Conservation (phyloP, 306 rosid species). For the Phaseolus lunatus region DNA sequence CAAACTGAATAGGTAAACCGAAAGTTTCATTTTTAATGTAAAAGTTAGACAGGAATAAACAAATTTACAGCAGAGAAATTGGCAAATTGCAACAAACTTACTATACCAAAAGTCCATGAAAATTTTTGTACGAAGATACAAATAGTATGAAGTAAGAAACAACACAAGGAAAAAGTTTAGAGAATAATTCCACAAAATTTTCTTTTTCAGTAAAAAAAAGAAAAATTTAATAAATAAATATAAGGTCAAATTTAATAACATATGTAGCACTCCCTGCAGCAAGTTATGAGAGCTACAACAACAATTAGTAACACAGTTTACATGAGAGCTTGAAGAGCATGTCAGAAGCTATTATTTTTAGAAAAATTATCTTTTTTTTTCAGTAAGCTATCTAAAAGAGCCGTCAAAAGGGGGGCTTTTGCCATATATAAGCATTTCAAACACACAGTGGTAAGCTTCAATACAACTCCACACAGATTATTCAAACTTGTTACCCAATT, state of each 20-base stretch:
- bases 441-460: background rate
- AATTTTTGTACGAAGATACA: too few species aligned
- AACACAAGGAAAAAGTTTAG: conserved; percentile 12
- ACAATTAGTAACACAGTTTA: conserved; percentile 18
- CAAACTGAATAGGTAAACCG: too few species aligned
- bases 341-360: background rate
- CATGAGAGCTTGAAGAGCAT: background rate
- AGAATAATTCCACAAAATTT: conserved; percentile 8
- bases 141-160: conserved; percentile 13
- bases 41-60: background rate
- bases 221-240: conserved; percentile 12
- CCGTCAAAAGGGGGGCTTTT: background rate
- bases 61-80: conserved; percentile 4
- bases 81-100: conserved; percentile 1
- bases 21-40: too few species aligned
- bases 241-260: conserved; percentile 8
- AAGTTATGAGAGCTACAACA: conserved; percentile 18
- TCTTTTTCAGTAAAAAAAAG: background rate
- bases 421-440: background rate
- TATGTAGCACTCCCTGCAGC: conserved; percentile 20
- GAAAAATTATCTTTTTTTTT: background rate
- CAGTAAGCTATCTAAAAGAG: background rate
- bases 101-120: too few species aligned
- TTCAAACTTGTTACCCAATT: background rate
- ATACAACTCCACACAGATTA: conserved; percentile 4